phyloP scores from a whole-genome alignment of 192 early-diverging fungal species.

The Thoreauomyces humboldtii region DNA sequence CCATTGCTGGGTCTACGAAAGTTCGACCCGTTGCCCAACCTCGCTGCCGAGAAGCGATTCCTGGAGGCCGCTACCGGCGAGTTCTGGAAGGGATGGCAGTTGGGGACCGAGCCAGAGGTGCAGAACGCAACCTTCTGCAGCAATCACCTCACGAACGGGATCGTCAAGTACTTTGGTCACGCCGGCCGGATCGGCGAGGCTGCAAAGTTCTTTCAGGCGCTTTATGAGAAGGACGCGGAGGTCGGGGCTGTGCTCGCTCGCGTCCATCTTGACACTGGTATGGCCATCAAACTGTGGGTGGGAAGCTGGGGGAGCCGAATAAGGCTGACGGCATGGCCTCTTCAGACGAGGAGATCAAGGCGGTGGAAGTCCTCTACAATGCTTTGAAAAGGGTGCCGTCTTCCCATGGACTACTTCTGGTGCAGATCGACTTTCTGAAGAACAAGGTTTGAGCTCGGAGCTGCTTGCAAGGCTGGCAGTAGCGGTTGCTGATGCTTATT shows the following conservation, averaged over 20 bases:
- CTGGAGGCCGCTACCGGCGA: conserved; percentile 77
- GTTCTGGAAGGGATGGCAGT: conserved; percentile 90
- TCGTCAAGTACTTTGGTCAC: conserved; percentile 87
- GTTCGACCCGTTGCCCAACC: conserved; percentile 79
- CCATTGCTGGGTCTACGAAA: conserved; percentile 86
- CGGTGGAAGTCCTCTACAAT: conserved; percentile 82
- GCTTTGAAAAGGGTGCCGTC: conserved; percentile 74
- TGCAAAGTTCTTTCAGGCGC: conserved; percentile 76
- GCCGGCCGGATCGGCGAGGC: conserved; percentile 78
- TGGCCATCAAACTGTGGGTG: background rate
- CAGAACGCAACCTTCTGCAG: conserved; percentile 88
- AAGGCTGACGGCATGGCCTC: conserved; percentile 4
- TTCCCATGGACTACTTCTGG: conserved; percentile 82
- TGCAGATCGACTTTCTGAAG: conserved; percentile 86
- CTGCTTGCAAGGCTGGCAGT: background rate
- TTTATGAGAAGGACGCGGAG: conserved; percentile 79
- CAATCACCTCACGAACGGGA: conserved; percentile 86
- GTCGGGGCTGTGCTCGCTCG: conserved; percentile 85
- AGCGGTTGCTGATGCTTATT: background rate
- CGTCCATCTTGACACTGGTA: conserved; percentile 59
- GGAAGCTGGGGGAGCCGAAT: no score
- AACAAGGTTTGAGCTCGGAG: conserved; percentile 57
- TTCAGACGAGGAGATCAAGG: conserved; percentile 88
- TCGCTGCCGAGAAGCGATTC: conserved; percentile 72
- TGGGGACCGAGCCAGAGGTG: conserved; percentile 90